A percentile compares a stretch with the other conserved stretches of the same genome.
phyloP scores from a whole-genome alignment of 495 filamentous ascomycete species.

The Cercophora sp. region DNA sequence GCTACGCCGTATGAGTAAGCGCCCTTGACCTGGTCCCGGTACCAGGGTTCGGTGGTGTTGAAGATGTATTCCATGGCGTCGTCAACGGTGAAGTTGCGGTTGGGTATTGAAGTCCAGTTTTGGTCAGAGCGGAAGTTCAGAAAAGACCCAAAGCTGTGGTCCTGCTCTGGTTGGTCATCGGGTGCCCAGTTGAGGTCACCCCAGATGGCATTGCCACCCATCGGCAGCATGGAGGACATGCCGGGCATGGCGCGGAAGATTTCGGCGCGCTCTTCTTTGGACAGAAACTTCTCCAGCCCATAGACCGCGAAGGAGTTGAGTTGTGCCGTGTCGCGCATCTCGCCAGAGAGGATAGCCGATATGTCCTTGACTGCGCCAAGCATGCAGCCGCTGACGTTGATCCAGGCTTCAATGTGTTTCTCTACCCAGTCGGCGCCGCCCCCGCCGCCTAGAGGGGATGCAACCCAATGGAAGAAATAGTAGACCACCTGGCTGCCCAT shows the following conservation, averaged over 20 bases:
- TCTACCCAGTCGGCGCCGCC: constrained; percentile 91
- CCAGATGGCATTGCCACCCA: constrained; percentile 92
- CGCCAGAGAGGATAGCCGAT: constrained; percentile 85
- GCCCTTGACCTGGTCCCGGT: constrained; percentile 60
- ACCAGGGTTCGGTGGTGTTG: constrained; percentile 79
- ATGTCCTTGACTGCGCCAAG: constrained; percentile 90
- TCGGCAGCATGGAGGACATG: constrained; percentile 94
- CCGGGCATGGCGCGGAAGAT: constrained; percentile 97
- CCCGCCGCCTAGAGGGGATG: constrained; percentile 69
- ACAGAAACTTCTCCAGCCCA: constrained; percentile 92
- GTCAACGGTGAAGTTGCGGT: constrained; percentile 72
- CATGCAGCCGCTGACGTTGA: constrained; percentile 98
- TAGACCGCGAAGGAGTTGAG: constrained; percentile 97
- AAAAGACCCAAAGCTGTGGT: constrained; percentile 71
- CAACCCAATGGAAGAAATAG: constrained; percentile 98
- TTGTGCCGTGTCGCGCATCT: constrained; percentile 98
- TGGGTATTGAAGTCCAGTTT: constrained; percentile 51
- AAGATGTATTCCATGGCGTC: constrained; percentile 75
- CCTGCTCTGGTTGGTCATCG: constrained; percentile 74
- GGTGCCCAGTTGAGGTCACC: constrained; percentile 86
- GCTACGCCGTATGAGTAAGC: constrained; percentile 90
- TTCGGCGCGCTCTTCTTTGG: constrained; percentile 81
- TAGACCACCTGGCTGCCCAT: constrained; percentile 95
- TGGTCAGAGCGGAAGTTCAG: constrained; percentile 72
- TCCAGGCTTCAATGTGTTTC: constrained; percentile 84